Conservation (phyloP, 306 rosid genomes). For the Castanea sativa region DNA sequence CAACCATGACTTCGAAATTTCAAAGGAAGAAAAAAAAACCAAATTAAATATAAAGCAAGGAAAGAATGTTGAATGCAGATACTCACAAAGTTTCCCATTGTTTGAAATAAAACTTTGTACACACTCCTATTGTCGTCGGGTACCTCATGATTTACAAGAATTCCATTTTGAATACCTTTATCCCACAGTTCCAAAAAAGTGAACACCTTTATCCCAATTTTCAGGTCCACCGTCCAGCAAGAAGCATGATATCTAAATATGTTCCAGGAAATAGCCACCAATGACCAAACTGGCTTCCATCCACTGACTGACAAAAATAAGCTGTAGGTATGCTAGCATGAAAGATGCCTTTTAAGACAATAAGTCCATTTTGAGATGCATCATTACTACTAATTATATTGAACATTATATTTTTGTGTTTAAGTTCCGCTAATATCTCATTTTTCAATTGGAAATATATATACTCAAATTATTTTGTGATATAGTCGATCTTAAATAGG, state of each 20-base stretch:
- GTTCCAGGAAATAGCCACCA: constrained; percentile 87
- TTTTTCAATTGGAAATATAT: no score
- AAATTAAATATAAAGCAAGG: constrained; percentile 15
- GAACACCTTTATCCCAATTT: constrained; percentile 59
- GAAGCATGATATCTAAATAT: constrained; percentile 54
- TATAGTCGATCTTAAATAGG: no score
- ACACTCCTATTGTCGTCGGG: constrained; percentile 50
- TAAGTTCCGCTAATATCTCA: no score
- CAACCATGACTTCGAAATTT: not conserved
- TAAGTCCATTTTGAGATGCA: constrained; percentile 43
- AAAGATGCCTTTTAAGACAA: constrained; percentile 65
- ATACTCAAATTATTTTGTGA: no score
- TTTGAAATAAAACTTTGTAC: constrained; percentile 63
- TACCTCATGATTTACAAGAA: constrained; percentile 45
- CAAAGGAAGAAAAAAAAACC: not conserved
- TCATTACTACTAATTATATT: constrained; percentile 5
- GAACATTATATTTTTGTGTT: no score
- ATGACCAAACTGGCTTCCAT: constrained; percentile 65
- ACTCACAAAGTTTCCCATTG: constrained; percentile 70
- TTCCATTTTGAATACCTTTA: constrained; percentile 45
- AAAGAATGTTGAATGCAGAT: constrained; percentile 13
- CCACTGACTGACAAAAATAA: constrained; percentile 59
- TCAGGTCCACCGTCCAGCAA: constrained; percentile 67
- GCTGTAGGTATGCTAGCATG: constrained; percentile 65
- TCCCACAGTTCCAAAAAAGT: constrained; percentile 43